Conservation (phyloP, 768 basidiomycete genomes). For the Sarcodon sp. region DNA sequence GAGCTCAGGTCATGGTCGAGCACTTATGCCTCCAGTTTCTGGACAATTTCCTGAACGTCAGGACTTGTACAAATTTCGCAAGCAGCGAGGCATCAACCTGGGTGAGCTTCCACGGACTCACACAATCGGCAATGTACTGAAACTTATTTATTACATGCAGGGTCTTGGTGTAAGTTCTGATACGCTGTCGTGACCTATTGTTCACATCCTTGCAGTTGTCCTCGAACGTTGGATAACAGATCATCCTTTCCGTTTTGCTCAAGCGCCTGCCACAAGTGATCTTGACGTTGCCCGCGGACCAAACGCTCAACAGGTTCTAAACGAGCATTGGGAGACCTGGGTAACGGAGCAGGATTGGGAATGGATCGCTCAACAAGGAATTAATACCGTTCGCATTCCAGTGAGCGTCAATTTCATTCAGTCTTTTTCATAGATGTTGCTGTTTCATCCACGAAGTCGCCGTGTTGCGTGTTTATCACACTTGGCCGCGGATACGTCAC, state of each 20-base stretch:
- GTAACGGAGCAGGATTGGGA: slow-evolving; percentile 38
- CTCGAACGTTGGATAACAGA: slow-evolving; percentile 68
- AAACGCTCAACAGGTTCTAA: slow-evolving; percentile 27
- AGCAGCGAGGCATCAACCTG: slow-evolving; percentile 73
- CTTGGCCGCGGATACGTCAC: no score
- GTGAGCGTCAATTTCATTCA: slow-evolving; percentile 20
- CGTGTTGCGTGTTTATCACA: no score
- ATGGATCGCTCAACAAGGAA: slow-evolving; percentile 38
- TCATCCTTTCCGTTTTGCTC: slow-evolving; percentile 40
- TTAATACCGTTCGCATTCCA: slow-evolving; percentile 51
- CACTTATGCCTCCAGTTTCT: background rate
- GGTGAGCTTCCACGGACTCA: slow-evolving; percentile 28
- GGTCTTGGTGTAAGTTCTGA: background rate
- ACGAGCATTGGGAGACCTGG: slow-evolving; percentile 40
- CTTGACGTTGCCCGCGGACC: slow-evolving; percentile 52
- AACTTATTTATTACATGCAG: background rate
- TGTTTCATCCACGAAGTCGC: no score
- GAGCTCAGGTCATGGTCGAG: background rate
- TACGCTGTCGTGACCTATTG: background rate
- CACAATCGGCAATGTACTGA: background rate
- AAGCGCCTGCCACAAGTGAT: slow-evolving; percentile 47
- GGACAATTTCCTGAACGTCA: slow-evolving; percentile 8
- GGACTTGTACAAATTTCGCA: slow-evolving; percentile 44
- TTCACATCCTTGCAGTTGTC: slow-evolving; percentile 33
- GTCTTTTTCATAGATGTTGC: background rate